Conservation (phyloP, 2,329 filamentous ascomycete genomes). For the Dactylellina leptospora region DNA sequence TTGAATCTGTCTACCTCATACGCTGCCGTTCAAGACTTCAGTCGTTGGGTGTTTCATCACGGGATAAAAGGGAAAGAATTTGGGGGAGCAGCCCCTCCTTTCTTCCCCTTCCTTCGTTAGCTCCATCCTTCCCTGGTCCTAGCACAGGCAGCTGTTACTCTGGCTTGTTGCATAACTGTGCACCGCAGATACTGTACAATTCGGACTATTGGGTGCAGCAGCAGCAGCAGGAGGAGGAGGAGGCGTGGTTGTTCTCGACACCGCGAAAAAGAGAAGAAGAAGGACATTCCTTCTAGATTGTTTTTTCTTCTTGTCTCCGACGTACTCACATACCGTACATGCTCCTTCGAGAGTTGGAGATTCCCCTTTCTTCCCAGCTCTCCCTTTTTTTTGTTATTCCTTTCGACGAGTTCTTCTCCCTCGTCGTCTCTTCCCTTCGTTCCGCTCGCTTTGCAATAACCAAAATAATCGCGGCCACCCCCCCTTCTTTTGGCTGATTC, state of each 20-base stretch:
- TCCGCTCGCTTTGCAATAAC: conserved; percentile 38
- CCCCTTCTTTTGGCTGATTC: conserved; percentile 45
- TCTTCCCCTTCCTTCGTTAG: conserved; percentile 52
- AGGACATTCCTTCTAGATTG: conserved; percentile 36
- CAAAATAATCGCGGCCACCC: conserved; percentile 34
- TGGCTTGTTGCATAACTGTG: conserved; percentile 53
- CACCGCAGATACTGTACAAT: conserved; percentile 47
- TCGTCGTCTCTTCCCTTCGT: conserved; percentile 53
- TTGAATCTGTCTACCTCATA: conserved; percentile 43
- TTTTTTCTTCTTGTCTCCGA: not conserved
- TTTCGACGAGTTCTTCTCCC: conserved; percentile 34
- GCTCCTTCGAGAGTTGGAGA: conserved; percentile 23
- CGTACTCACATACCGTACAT: not conserved
- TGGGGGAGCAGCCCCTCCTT: conserved; percentile 49
- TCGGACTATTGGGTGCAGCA: conserved; percentile 36
- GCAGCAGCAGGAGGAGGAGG: conserved; percentile 33
- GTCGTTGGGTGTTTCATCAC: conserved; percentile 54
- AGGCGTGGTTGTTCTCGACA: conserved; percentile 43
- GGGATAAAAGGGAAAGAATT: conserved; percentile 51
- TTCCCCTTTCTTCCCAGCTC: conserved; percentile 36
- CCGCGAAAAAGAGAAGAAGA: conserved; percentile 6
- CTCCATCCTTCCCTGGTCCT: conserved; percentile 52
- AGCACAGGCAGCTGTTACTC: conserved; percentile 54
- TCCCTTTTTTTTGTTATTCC: conserved; percentile 27
- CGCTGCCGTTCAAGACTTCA: conserved; percentile 48